Percentiles rank a stretch among this genome's conserved stretches.
These are phyloP conservation scores for Ceriops tagal DNA, from an alignment of 345 rosid species.

Conservation along the genomic window DNA sequence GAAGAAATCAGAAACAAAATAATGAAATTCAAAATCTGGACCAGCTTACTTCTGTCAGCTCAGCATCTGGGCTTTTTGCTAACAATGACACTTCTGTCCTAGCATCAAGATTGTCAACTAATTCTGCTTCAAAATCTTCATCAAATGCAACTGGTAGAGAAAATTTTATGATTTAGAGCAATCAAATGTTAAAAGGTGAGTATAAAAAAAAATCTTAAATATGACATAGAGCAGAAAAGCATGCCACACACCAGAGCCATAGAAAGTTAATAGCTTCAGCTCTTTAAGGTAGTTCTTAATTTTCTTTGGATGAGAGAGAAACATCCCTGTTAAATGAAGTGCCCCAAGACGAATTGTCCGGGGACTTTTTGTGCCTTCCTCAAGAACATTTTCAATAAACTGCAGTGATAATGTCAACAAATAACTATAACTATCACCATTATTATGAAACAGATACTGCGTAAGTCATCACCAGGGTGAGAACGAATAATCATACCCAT, in stretches of 20 bases:
- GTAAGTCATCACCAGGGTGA: not conserved
- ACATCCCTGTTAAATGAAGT: slow-evolving; percentile 88
- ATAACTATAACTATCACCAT: not conserved
- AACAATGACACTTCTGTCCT: slow-evolving; percentile 72
- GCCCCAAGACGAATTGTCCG: slow-evolving; percentile 96
- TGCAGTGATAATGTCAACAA: slow-evolving; percentile 27
- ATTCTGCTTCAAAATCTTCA: slow-evolving; percentile 97
- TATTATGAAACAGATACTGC: not conserved
- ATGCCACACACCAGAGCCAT: slow-evolving; percentile 75
- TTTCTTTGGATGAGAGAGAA: slow-evolving; percentile 64
- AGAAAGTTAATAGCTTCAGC: slow-evolving; percentile 75
- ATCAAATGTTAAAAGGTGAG: not conserved
- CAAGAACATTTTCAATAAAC: slow-evolving; percentile 78
- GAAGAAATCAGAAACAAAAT: not conserved
- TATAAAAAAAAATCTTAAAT: not conserved
- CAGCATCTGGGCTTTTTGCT: slow-evolving; percentile 63
- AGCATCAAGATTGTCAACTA: slow-evolving; percentile 73
- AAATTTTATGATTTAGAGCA: slow-evolving; percentile 2
- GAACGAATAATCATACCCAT: slow-evolving; percentile 53
- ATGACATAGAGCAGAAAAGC: slow-evolving; percentile 6
- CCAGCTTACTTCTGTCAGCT: slow-evolving; percentile 73
- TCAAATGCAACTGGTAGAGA: slow-evolving; percentile 77
- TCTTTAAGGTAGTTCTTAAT: slow-evolving; percentile 77
- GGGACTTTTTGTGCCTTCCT: slow-evolving; percentile 93
- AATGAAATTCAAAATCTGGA: slow-evolving; percentile 15